Conservation (phyloP, 306 rosid genomes). For the Prinsepia uniflora region DNA sequence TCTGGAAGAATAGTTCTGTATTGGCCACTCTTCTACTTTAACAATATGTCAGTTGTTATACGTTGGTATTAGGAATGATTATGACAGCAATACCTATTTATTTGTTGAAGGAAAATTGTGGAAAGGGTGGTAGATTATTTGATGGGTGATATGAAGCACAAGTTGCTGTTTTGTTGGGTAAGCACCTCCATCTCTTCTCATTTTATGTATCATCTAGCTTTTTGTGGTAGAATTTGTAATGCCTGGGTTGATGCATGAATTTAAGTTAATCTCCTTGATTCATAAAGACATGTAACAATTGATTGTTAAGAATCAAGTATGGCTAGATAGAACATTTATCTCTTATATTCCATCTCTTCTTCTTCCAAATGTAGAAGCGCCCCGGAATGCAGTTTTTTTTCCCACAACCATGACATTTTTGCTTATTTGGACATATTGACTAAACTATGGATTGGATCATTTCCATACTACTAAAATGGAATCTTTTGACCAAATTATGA, state of each 20-base stretch:
- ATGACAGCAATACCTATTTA: conserved; percentile 18
- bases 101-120: conserved; percentile 53
- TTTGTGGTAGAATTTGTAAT: conserved; percentile 1
- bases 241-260: background rate
- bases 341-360: background rate
- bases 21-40: background rate
- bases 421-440: too few species aligned
- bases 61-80: background rate
- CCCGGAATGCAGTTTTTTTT: too few species aligned
- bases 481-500: background rate
- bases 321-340: background rate
- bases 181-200: conserved; percentile 22
- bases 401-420: too few species aligned
- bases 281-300: background rate
- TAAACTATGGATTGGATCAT: too few species aligned
- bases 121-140: conserved; percentile 36
- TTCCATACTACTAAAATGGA: background rate
- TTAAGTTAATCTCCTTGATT: background rate
- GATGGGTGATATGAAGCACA: conserved; percentile 60
- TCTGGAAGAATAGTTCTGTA: background rate
- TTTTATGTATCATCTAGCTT: background rate
- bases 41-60: background rate
- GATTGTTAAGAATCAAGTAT: background rate
- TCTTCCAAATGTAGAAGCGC: too few species aligned
- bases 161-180: conserved; percentile 81